Percentiles rank a stretch among this genome's conserved stretches.
Conservation (phyloP, 2,329 filamentous ascomycete genomes). For the Zasmidium cellare region DNA sequence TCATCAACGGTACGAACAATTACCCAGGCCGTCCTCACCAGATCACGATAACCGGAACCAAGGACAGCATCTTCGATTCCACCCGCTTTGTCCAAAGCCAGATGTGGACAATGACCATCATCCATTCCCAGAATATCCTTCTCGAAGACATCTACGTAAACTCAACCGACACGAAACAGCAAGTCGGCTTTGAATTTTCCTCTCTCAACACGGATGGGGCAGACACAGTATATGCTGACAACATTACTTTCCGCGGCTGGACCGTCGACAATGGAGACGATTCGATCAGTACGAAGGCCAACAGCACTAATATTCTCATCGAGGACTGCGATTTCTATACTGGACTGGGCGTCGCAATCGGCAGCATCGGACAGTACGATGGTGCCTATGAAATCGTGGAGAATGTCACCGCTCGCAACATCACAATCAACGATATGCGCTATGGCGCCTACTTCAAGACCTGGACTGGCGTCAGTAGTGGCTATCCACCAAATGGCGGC, state of each 20-base stretch:
- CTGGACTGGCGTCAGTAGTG: conserved; percentile 52
- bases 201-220: conserved; percentile 28
- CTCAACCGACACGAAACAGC: conserved; percentile 41
- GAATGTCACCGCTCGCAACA: conserved; percentile 50
- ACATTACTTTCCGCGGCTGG: conserved; percentile 54
- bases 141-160: conserved; percentile 56
- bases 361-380: conserved; percentile 58
- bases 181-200: conserved; percentile 13
- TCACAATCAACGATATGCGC: conserved; percentile 29
- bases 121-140: conserved; percentile 48
- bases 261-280: conserved; percentile 55
- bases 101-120: conserved; percentile 59
- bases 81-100: conserved; percentile 57
- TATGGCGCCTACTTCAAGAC: conserved; percentile 50
- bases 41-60: conserved; percentile 54
- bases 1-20: conserved; percentile 35
- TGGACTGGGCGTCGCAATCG: conserved; percentile 56
- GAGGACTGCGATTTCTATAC: conserved; percentile 51
- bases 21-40: conserved; percentile 47
- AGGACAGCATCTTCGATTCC: conserved; percentile 49
- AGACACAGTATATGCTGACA: conserved; percentile 51
- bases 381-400: conserved; percentile 51
- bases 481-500: conserved; percentile 59
- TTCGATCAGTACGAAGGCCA: conserved; percentile 55
- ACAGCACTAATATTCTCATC: conserved; percentile 55